Conservation (phyloP, 2,329 filamentous ascomycete species). For the Fusarium bulbicola region DNA sequence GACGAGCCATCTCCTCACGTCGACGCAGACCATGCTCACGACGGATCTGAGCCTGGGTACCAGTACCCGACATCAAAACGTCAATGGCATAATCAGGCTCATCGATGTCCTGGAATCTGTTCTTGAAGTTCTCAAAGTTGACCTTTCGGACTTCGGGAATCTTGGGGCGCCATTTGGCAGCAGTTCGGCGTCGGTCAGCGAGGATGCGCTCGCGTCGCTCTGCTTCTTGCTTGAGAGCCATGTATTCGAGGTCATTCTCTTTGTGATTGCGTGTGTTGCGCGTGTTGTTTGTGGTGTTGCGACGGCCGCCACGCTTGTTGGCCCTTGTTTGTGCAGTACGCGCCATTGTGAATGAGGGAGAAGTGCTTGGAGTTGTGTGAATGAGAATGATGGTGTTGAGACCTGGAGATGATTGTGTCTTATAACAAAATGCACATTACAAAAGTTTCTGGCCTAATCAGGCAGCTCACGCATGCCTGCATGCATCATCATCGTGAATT, state of each 20-base stretch:
- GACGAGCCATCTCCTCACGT: conserved; percentile 48
- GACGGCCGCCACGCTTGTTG: conserved; percentile 17
- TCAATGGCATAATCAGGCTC: conserved; percentile 53
- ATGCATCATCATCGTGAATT: neutral
- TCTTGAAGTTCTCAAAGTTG: conserved; percentile 57
- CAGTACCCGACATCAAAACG: conserved; percentile 48
- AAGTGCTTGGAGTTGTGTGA: neutral
- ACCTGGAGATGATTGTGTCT: neutral
- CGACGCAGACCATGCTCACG: conserved; percentile 49
- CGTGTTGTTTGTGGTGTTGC: neutral
- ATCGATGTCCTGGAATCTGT: conserved; percentile 49
- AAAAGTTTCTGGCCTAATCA: neutral
- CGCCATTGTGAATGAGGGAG: conserved; percentile 21
- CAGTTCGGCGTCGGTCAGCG: conserved; percentile 47
- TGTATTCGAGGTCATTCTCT: conserved; percentile 43
- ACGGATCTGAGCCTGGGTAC: conserved; percentile 51
- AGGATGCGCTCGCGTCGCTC: conserved; percentile 51
- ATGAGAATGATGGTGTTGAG: neutral
- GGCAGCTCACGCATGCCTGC: neutral
- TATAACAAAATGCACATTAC: neutral
- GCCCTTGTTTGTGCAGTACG: conserved; percentile 14
- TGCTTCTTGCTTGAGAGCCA: conserved; percentile 47
- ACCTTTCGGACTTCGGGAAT: conserved; percentile 52
- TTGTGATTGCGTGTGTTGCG: conserved; percentile 24
- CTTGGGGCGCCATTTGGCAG: conserved; percentile 53